Conservation (phyloP, 768 basidiomycete species). For the Candolleomyces eurysporus region DNA sequence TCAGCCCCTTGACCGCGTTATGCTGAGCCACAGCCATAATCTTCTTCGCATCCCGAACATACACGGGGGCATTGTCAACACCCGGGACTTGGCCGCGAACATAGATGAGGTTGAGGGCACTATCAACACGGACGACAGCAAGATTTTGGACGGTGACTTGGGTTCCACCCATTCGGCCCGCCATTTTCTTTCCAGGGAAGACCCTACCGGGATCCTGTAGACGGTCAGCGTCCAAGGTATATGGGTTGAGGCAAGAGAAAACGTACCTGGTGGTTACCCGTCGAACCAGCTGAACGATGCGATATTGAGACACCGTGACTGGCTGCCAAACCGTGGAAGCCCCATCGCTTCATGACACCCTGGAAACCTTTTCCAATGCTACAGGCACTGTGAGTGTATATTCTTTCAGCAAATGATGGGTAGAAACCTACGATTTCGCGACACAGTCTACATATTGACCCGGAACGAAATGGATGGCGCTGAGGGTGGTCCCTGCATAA, state of each 20-base stretch:
- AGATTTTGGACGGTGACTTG: slow-evolving; percentile 87
- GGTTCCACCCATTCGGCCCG: slow-evolving; percentile 86
- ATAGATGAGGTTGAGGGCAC: slow-evolving; percentile 81
- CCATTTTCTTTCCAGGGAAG: slow-evolving; percentile 98
- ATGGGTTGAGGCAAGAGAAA: neutral
- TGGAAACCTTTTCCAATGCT: slow-evolving; percentile 98
- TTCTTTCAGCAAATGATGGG: neutral
- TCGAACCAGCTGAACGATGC: slow-evolving; percentile 90
- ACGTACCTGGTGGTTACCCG: slow-evolving; percentile 89
- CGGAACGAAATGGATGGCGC: slow-evolving; percentile 93
- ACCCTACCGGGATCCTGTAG: slow-evolving; percentile 90
- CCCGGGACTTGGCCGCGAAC: slow-evolving; percentile 93
- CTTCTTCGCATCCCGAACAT: slow-evolving; percentile 89
- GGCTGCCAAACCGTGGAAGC: slow-evolving; percentile 86
- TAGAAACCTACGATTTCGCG: slow-evolving; percentile 74
- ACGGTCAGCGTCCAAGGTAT: slow-evolving; percentile 4
- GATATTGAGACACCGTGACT: slow-evolving; percentile 96
- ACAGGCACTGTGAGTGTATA: neutral
- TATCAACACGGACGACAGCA: slow-evolving; percentile 85
- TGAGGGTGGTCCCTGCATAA: slow-evolving; percentile 75
- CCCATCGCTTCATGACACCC: slow-evolving; percentile 96
- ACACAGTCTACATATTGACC: slow-evolving; percentile 94
- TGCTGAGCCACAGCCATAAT: slow-evolving; percentile 62
- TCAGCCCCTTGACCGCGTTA: slow-evolving; percentile 68
- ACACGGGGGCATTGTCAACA: slow-evolving; percentile 81